Conservation (phyloP, 352 stramenopile genomes). For the Phytopythium oedochilum region DNA sequence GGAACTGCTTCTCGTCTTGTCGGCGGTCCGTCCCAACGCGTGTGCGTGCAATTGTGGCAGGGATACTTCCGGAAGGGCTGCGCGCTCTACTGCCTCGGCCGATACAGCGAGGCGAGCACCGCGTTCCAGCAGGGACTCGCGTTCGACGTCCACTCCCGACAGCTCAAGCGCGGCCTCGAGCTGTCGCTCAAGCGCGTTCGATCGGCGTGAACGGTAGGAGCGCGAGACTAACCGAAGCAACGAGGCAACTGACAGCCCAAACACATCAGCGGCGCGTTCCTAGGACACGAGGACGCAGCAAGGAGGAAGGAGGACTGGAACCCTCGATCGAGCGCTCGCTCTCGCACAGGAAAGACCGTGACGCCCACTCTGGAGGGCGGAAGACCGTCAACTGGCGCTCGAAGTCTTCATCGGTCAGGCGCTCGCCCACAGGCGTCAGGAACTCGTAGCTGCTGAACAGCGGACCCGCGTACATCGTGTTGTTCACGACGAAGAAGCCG, state of each 20-base stretch:
- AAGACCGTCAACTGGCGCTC: neutral
- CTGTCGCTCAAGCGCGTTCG: conserved; percentile 26
- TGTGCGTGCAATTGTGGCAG: too few relatives aligned
- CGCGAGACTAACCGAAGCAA: neutral
- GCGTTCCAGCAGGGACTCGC: conserved; percentile 63
- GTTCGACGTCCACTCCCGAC: conserved; percentile 52
- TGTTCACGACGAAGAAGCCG: conserved; percentile 24
- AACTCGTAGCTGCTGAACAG: conserved; percentile 39
- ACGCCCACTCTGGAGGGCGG: neutral
- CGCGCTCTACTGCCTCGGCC: conserved; percentile 41
- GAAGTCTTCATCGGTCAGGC: conserved; percentile 22
- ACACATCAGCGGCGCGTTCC: too few relatives aligned
- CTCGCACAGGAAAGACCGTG: neutral
- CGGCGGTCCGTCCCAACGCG: too few relatives aligned
- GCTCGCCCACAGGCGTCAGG: conserved; percentile 20
- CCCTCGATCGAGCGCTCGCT: neutral
- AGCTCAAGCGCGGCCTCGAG: conserved; percentile 54
- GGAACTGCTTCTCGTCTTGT: too few relatives aligned
- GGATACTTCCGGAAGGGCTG: conserved; percentile 68
- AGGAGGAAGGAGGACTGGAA: neutral
- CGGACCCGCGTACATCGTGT: conserved; percentile 25
- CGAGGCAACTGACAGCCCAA: too few relatives aligned
- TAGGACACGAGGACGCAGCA: neutral
- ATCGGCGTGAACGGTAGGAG: neutral
- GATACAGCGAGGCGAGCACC: conserved; percentile 47